phyloP scores from a whole-genome alignment of 2,329 filamentous ascomycete species.

The Fusarium torreyae region DNA sequence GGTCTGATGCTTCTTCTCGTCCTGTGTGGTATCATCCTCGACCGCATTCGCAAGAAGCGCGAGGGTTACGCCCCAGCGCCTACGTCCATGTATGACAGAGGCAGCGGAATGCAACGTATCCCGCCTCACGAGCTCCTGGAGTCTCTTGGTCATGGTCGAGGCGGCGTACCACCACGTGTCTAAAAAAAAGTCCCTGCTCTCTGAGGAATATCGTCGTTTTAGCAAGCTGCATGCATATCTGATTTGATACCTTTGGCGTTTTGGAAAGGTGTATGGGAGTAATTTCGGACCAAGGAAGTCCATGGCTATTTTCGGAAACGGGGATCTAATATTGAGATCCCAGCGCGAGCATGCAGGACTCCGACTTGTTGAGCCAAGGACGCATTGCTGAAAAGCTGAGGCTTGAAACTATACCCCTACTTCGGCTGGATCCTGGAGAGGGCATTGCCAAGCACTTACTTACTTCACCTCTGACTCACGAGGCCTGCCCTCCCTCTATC shows the following conservation, averaged over 20 bases:
- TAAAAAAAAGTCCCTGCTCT: constrained; percentile 52
- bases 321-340: constrained; percentile 36
- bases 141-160: constrained; percentile 64
- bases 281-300: constrained; percentile 40
- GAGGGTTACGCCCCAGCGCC: constrained; percentile 87
- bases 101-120: constrained; percentile 71
- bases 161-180: constrained; percentile 67
- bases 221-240: constrained; percentile 51
- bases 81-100: constrained; percentile 74
- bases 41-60: constrained; percentile 81
- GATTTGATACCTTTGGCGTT: constrained; percentile 54
- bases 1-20: constrained; percentile 84
- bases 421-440: constrained; percentile 44
- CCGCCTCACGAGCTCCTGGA: constrained; percentile 74
- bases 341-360: constrained; percentile 29
- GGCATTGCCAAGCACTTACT: constrained; percentile 17
- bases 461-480: constrained; percentile 15
- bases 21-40: constrained; percentile 79
- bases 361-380: constrained; percentile 13
- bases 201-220: constrained; percentile 44
- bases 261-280: constrained; percentile 54
- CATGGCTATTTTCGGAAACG: constrained; percentile 38
- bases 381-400: constrained; percentile 25
- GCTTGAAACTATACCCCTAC: constrained; percentile 38
- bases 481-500: constrained; percentile 26